Conservation (phyloP, 805 yeast species). For the Wickerhamiella azymoides region DNA sequence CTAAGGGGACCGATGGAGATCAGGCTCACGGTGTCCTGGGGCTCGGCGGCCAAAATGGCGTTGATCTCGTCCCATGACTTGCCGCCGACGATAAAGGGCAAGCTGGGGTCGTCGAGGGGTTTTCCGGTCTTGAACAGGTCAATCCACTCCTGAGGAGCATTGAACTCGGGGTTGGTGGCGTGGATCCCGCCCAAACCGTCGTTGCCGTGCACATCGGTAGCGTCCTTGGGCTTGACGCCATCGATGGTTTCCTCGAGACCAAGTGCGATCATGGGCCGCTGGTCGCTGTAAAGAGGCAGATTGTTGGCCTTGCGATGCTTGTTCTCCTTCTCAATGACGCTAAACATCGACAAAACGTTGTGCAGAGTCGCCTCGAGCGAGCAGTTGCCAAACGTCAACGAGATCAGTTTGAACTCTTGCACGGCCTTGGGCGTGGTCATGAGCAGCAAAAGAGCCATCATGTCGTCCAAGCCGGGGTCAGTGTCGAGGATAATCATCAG, state of each 20-base stretch:
- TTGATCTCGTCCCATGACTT: conserved; percentile 26
- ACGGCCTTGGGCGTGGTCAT: conserved; percentile 19
- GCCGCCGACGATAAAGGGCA: conserved; percentile 22
- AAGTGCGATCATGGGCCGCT: conserved; percentile 25
- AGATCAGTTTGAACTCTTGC: conserved; percentile 22
- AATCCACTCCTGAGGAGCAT: conserved; percentile 23
- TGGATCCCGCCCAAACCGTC: conserved; percentile 32
- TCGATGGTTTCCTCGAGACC: conserved; percentile 24
- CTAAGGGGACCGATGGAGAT: conserved; percentile 30
- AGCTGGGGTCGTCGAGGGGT: conserved; percentile 7
- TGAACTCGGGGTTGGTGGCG: conserved; percentile 24
- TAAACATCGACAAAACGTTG: conserved; percentile 26
- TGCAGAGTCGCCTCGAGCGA: conserved; percentile 24
- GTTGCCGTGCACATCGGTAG: conserved; percentile 29
- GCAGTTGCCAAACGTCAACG: conserved; percentile 30
- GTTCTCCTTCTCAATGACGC: conserved; percentile 25
- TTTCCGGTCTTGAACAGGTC: conserved; percentile 16
- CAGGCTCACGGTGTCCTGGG: conserved; percentile 26
- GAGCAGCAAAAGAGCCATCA: conserved; percentile 28
- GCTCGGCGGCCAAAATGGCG: conserved; percentile 24
- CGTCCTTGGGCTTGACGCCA: conserved; percentile 23
- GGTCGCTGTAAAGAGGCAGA: conserved; percentile 18
- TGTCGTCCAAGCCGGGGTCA: conserved; percentile 33
- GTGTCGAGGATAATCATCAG: conserved; percentile 28
- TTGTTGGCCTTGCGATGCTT: conserved; percentile 17